Percentiles rank a stretch among this genome's conserved stretches.
These are phyloP conservation scores for Sporothrix globosa DNA, from an alignment of 2,329 filamentous ascomycete species.

Conservation along the genomic window DNA sequence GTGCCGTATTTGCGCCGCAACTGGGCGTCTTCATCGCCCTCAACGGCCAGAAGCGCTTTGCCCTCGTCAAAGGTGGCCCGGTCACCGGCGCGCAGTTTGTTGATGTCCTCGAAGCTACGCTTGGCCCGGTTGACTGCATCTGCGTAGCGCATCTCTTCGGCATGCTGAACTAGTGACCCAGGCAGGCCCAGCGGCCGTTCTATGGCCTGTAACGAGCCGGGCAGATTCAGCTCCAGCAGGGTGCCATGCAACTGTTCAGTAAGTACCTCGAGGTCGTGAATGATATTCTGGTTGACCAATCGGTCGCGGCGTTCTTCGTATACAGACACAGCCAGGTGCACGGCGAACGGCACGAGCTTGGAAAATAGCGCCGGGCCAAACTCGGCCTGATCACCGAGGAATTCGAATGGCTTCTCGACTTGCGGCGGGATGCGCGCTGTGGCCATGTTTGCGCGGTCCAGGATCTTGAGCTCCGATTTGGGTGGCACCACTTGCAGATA, in stretches of 20 bases:
- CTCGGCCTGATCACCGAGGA: conserved; percentile 76
- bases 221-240: conserved; percentile 80
- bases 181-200: conserved; percentile 93
- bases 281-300: conserved; percentile 85
- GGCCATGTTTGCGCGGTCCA: conserved; percentile 91
- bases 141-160: conserved; percentile 89
- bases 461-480: conserved; percentile 81
- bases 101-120: conserved; percentile 82
- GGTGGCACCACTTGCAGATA: conserved; percentile 80
- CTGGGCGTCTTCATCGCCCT: conserved; percentile 80
- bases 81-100: conserved; percentile 83
- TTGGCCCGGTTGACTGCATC: conserved; percentile 79
- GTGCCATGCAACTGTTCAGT: conserved; percentile 79
- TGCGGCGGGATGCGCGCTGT: conserved; percentile 76
- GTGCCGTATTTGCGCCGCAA: conserved; percentile 81
- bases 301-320: conserved; percentile 90
- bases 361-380: conserved; percentile 86
- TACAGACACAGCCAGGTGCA: conserved; percentile 92
- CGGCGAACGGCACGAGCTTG: conserved; percentile 91
- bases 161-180: conserved; percentile 81
- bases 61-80: conserved; percentile 80
- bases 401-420: conserved; percentile 76
- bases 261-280: conserved; percentile 79
- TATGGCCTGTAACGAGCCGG: conserved; percentile 88
- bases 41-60: conserved; percentile 72